These are phyloP conservation scores for Pichia sp. DNA, from an alignment of 1,139 yeast genomes.

Conservation along the genomic window DNA sequence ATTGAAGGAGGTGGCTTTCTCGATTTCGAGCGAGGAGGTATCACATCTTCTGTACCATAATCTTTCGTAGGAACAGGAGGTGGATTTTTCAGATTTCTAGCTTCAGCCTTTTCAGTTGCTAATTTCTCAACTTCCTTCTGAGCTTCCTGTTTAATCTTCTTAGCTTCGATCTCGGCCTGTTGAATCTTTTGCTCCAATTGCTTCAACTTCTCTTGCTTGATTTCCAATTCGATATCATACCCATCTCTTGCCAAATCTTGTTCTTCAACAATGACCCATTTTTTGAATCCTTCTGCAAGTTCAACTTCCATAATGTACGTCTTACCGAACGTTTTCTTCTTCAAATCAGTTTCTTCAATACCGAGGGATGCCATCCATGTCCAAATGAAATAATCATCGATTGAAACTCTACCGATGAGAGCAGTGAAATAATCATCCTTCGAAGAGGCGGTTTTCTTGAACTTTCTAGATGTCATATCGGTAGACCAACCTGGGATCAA, in stretches of 20 bases:
- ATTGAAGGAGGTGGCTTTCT: conserved; percentile 14
- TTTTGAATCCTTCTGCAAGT: conserved; percentile 59
- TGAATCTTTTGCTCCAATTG: conserved; percentile 29
- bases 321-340: conserved; percentile 74
- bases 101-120: conserved; percentile 12
- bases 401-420: conserved; percentile 58
- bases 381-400: conserved; percentile 90
- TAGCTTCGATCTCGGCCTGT: conserved; percentile 29
- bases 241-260: conserved; percentile 48
- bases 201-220: conserved; percentile 32
- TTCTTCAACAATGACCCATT: conserved; percentile 83
- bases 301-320: conserved; percentile 64
- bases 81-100: conserved; percentile 19
- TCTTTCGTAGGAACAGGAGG: conserved; percentile 25
- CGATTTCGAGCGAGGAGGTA: conserved; percentile 15
- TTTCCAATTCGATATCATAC: conserved; percentile 33
- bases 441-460: not conserved
- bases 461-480: conserved; percentile 22
- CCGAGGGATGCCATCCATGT: conserved; percentile 83
- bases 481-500: conserved; percentile 47
- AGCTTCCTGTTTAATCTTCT: conserved; percentile 20
- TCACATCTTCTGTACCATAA: conserved; percentile 6
- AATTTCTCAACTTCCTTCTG: conserved; percentile 9
- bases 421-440: conserved; percentile 41
- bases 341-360: conserved; percentile 65